phyloP scores from a whole-genome alignment of 495 filamentous ascomycete species.

The Aspergillus avenaceus region DNA sequence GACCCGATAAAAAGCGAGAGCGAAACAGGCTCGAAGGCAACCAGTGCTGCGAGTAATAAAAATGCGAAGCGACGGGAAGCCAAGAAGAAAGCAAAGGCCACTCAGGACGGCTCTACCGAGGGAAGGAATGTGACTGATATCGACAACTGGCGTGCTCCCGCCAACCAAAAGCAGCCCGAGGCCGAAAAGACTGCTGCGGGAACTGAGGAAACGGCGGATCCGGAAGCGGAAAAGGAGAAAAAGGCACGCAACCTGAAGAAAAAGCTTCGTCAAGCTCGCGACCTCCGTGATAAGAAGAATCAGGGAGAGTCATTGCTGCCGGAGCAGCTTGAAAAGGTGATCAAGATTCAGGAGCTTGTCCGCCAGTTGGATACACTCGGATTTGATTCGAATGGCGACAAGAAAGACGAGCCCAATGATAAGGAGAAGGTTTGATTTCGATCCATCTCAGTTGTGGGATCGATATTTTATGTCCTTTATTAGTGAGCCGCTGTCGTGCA shows the following conservation, averaged over 20 bases:
- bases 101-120: constrained; percentile 33
- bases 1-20: constrained; percentile 55
- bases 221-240: constrained; percentile 82
- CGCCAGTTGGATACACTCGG: constrained; percentile 83
- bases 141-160: constrained; percentile 25
- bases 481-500: no score
- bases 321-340: constrained; percentile 96
- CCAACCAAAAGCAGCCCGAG: constrained; percentile 21
- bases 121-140: constrained; percentile 31
- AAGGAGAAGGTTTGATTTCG: constrained; percentile 5
- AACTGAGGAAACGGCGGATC: constrained; percentile 44
- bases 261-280: constrained; percentile 89
- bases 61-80: constrained; percentile 93
- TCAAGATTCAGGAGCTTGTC: constrained; percentile 91
- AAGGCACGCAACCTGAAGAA: constrained; percentile 91
- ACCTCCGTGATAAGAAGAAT: constrained; percentile 87
- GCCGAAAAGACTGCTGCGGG: constrained; percentile 22
- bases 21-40: constrained; percentile 33
- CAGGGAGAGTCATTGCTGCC: constrained; percentile 76
- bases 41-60: constrained; percentile 63
- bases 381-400: constrained; percentile 65
- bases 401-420: constrained; percentile 27
- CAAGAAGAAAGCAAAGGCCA: constrained; percentile 76
- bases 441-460: no score
- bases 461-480: no score